A percentile compares a stretch with the other conserved stretches of the same genome.
Evolutionary conservation across 179 eudicot species (phyloP).

Genomic region (Silene noctiflora): DNA sequence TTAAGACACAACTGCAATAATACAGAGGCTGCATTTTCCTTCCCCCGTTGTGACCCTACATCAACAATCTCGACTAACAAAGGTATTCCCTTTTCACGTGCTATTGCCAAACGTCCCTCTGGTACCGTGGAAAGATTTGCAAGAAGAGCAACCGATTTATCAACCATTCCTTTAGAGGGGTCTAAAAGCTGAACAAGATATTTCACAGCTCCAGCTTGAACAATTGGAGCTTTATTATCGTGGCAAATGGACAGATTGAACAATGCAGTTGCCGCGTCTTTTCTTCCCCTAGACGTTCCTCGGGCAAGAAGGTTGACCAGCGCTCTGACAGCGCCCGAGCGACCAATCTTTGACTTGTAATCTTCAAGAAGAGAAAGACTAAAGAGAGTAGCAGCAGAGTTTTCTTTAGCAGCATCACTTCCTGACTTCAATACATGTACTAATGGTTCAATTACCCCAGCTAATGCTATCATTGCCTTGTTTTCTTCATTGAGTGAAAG

Average conservation of each 20-base stretch:
- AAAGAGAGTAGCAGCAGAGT: conserved; percentile 81
- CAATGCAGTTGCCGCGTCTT: conserved; percentile 85
- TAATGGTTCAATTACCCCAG: conserved; percentile 68
- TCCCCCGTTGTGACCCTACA: conserved; percentile 76
- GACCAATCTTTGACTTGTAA: conserved; percentile 71
- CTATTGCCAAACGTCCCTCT: conserved; percentile 71
- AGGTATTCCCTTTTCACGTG: conserved; percentile 72
- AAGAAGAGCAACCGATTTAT: conserved; percentile 83
- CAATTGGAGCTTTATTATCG: conserved; percentile 81
- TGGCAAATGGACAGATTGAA: conserved; percentile 82
- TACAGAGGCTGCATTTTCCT: conserved; percentile 86
- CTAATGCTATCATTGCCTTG: conserved; percentile 59
- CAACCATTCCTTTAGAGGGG: conserved; percentile 65
- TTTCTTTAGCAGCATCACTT: conserved; percentile 64
- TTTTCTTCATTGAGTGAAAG: conserved; percentile 65
- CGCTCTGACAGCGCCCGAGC: conserved; percentile 64
- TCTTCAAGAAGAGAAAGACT: conserved; percentile 71
- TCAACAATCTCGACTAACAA: conserved; percentile 75
- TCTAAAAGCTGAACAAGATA: conserved; percentile 61
- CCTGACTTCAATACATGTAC: conserved; percentile 67
- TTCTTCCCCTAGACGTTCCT: conserved; percentile 76
- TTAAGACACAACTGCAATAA: conserved; percentile 71
- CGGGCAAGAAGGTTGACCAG: conserved; percentile 66
- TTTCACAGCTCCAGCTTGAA: conserved; percentile 83
- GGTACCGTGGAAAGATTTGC: conserved; percentile 63